Evolutionary conservation across 2,329 filamentous ascomycete species (phyloP), one percentile per base, ranked within the genome.

Genomic region (Alternaria rosae): DNA sequence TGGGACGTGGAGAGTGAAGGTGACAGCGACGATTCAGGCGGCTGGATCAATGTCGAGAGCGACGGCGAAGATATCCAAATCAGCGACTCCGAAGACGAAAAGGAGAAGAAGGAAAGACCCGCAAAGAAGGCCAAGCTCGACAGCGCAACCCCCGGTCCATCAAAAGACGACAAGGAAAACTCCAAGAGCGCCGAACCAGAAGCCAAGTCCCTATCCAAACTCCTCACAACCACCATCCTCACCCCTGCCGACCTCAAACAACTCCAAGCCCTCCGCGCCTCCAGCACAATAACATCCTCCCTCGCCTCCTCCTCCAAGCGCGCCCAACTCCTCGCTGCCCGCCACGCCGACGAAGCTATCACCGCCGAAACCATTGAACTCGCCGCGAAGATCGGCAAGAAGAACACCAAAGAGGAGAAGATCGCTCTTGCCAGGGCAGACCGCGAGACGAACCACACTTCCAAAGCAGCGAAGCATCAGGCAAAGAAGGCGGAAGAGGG

Each of bases 171-270:
- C 47, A 81, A 83, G 42, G 77, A 80, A 44, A 70, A 78, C 25
- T 51, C 62, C 42, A 69, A 69, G 45, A 58, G 76, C n/a, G 79
- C 79, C 26, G 77, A 81, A 6, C 68, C 75, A 5, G 81, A 82
- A n/a, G 42, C 79, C 12, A 76, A 77, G 52, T 67, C 69, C n/a
- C 75, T 79, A 47, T 78, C 76, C 55, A 93, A 89, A 72, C 88
- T 97, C 44, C 94, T 94, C n/a, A 97, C 92, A 0, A 97, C 92
- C 3, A 91, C 92, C 51, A 96, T 99, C 68, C 89, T 99, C 64
- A 99, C 95, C 0, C 95, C 95, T 0, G 95, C 95, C 12, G 95
- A 99, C 80, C 87, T 98, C n/a, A 90, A 92, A 70, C 98, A 98
- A 79, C 89, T 99, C 20, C 89, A 92, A 64, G 94, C 97, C 80